Base-by-base conservation (phyloP, 345 rosid species). In the Lepidium didymum region DNA sequence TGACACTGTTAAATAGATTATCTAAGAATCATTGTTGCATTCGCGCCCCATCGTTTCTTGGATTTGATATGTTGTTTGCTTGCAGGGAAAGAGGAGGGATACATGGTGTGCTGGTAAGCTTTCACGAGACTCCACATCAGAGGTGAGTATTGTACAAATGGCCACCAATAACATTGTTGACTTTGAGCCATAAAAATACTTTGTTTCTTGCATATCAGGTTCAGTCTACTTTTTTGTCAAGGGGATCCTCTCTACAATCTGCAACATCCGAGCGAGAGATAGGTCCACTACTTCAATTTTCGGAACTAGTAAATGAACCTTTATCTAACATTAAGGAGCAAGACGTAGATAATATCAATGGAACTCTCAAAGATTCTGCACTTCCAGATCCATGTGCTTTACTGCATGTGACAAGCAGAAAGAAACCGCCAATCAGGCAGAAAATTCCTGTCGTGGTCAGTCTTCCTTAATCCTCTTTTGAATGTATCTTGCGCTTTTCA, bases 81-180 rank as follows among this genome's bases (percentile, higher is more conserved):
- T 62, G 60, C 78, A 92, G 96, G 86, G 74, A 54, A 90, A 85
- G 82, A 84, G 98, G 74, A 91, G 98, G 56, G 96, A 86, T 18
- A 92, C 98, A 49, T 92, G 98, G 98, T 86, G 96, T 81, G 84
- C 85, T 8, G 75, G 96, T 25, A 82, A 83, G 23, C 82, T 90
- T 69, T 78, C 85, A 51, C 64, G 80, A 23, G 88, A 79, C 78
- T 74, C 78, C 69, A 64, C 68, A 50, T 64, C 56, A 62, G 73
- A 75, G 78, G 78, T 75, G 42, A 68, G 45, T 62, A 31, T 21
- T 68, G 46, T 46, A 6, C 14, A 53, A 46, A 45, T 21, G 44
- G 25, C 15, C 50, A 44, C 53, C 57, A 38, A 45, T 37, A 56
- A 38, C 52, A 36, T 61, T 38, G 41, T 46, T 68, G 38, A 61